Evolutionary conservation across 768 basidiomycete genomes (phyloP).

Genomic region (Podaxis sp.): DNA sequence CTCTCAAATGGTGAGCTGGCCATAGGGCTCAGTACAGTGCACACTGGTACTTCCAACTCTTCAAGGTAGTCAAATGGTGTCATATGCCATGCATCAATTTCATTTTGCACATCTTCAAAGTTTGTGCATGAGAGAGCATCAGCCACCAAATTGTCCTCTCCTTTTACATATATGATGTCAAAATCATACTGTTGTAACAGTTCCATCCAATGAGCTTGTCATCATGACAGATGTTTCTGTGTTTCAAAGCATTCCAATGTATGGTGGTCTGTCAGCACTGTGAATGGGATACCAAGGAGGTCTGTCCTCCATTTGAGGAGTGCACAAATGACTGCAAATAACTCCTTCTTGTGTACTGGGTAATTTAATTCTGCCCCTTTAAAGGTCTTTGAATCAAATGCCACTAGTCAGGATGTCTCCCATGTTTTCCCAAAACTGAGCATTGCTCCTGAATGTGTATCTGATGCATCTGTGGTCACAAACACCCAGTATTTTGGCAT

Average conservation of each 20-base stretch:
- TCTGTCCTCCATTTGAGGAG: slow-evolving; percentile 25
- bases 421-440: slow-evolving; percentile 30
- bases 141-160: slow-evolving; percentile 32
- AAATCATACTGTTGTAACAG: slow-evolving; percentile 34
- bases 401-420: slow-evolving; percentile 31
- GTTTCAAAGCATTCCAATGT: slow-evolving; percentile 30
- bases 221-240: slow-evolving; percentile 30
- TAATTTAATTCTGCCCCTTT: slow-evolving; percentile 31
- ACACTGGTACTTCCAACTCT: slow-evolving; percentile 31
- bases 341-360: slow-evolving; percentile 35
- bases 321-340: slow-evolving; percentile 33
- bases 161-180: slow-evolving; percentile 32
- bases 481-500: slow-evolving; percentile 29
- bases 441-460: slow-evolving; percentile 29
- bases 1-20: not conserved
- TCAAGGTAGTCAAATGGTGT: slow-evolving; percentile 28
- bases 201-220: slow-evolving; percentile 32
- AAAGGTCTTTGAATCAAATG: slow-evolving; percentile 26
- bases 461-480: slow-evolving; percentile 31
- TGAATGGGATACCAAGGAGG: slow-evolving; percentile 21
- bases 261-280: slow-evolving; percentile 35
- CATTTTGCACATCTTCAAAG: not conserved
- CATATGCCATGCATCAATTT: not conserved
- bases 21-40: slow-evolving; percentile 3
- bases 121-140: slow-evolving; percentile 33